Evolutionary conservation across 1,284 basidiomycete genomes (phyloP), one percentile per base, ranked within the genome.

Genomic region (Termitomyces sp.): DNA sequence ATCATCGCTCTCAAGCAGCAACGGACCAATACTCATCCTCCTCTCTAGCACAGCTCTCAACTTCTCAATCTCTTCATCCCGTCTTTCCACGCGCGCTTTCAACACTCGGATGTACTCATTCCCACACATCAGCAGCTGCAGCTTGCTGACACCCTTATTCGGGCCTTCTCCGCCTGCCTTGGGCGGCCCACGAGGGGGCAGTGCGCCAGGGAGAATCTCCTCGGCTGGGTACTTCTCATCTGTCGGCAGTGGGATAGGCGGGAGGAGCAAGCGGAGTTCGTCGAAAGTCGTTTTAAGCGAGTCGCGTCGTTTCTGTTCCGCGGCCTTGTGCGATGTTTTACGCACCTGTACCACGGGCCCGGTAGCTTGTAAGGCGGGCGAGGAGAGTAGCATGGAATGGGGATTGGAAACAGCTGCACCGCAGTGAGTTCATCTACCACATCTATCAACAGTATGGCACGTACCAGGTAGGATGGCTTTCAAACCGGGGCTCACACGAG

Each of bases 231-330:
- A 79, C 46, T 78, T 82, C 50, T 76, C 82, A 57, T 89, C 86
- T 0, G 81, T 81, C 24, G 88, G 88, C 10, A 92, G 73, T 3
- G 91, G 86, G 62, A 97, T 91, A 1, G 92, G 89, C 0, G 96
- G 96, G 0, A 99, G 78, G 11, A 98, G 76, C 7, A 78, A 71
- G 11, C 96, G 89, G 10, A 99, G 80, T 58, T 97, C 94, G 68
- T 99, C 96, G 66, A 96, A 99, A 14, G 93, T 94, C 9, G 88
- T 87, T 72, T 99, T 99, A 60, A 99, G 82, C 35, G 89, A 93
- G 70, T 99, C 96, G 3, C 96, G 84, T 18, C 96, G 86, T 67
- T 97, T 96, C 68, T 99, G 96, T 70, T 99, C 96, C 0, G 96
- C 96, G 1, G 89, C 92, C 70, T 98, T 98, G 72, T 99, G 96